A percentile compares a stretch with the other conserved stretches of the same genome.
Evolutionary conservation across 1,139 yeast genomes (phyloP).

Genomic region (Yamadazyma atlantica): DNA sequence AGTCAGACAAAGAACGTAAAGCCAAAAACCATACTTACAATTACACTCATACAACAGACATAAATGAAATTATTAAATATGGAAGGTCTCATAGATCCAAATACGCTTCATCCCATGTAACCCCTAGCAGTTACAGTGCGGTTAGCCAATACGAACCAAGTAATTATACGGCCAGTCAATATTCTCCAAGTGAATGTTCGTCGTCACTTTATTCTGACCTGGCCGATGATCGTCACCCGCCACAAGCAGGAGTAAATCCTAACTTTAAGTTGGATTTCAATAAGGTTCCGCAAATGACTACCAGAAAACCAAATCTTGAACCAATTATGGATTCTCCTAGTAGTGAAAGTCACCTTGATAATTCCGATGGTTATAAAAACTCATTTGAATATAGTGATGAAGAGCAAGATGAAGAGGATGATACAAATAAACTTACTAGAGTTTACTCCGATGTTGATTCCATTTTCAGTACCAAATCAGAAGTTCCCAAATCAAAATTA

Average conservation of each 20-base stretch:
- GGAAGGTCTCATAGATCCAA: conserved; percentile 5
- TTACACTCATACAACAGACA: conserved; percentile 13
- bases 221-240: background rate
- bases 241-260: background rate
- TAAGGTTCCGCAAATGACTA: background rate
- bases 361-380: conserved; percentile 3
- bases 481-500: conserved; percentile 7
- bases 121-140: background rate
- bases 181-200: conserved; percentile 6
- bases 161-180: conserved; percentile 2
- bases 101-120: background rate
- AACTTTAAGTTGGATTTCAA: conserved; percentile 7
- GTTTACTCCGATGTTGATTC: conserved; percentile 20
- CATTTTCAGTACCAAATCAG: conserved; percentile 15
- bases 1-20: background rate
- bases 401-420: conserved; percentile 11
- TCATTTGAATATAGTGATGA: conserved; percentile 9
- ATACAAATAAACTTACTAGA: conserved; percentile 13
- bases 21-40: conserved; percentile 10
- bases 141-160: background rate
- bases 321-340: background rate
- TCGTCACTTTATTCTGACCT: conserved; percentile 7
- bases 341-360: background rate
- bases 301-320: background rate
- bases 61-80: conserved; percentile 12